Evolutionary conservation across 768 basidiomycete genomes (phyloP), one percentile per base, ranked within the genome.

Genomic region (Mycena belliarum): DNA sequence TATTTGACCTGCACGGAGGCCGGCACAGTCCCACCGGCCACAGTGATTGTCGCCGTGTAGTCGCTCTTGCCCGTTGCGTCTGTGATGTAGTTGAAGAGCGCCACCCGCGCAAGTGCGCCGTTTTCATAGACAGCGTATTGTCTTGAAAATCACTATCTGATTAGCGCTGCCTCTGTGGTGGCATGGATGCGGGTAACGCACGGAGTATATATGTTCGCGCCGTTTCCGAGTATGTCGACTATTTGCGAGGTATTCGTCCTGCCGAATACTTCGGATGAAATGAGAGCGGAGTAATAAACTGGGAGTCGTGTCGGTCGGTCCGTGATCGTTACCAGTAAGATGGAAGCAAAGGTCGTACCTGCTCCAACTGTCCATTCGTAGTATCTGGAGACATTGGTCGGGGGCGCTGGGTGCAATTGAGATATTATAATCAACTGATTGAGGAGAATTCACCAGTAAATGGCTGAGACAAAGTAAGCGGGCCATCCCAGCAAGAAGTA

Each of bases 101-200:
- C 86, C 1, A 90, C 77, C 41, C 86, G 80, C 10, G 79, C 77
- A 4, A 87, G 82, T 4, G 69, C 74, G 18, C 83, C 83, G 55
- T 87, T 79, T 68, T 93, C 89, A 67, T 92, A 93, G 51, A 93
- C 81, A 7, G 82, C 88, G 67, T 91, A 88, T 8, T 59, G 57
- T 20, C 59, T 60, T 26, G 7, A 32, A 32, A 32, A 32, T 32
- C 3, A 15, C 9, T 4, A 15, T 8, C 29, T 7, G 4, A 15
- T 35, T 15, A 35, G 33, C 29, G 29, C 29, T 32, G 15, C 20
- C 23, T n/a, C 14, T 24, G 35, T 7, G 15, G 29, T 14, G 14
- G 12, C 25, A n/a, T 6, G 21, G 23, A 37, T 2, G 7, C 4
- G 18, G 18, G 16, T 2, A 6, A n/a, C 57, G 81, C 77, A 57